phyloP scores from a whole-genome alignment of 129 eudicot species.

The Chrysanthemum seticuspe region DNA sequence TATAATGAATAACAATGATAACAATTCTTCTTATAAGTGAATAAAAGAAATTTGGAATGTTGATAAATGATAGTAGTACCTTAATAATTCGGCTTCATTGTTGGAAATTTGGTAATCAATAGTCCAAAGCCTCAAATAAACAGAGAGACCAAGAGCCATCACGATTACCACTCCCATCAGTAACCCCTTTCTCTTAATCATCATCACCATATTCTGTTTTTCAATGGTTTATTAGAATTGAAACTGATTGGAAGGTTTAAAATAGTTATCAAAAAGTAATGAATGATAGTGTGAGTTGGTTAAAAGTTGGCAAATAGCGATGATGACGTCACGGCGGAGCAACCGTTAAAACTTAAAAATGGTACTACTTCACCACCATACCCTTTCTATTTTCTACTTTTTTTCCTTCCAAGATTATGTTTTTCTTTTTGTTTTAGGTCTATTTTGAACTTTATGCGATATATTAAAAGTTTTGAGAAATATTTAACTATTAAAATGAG shows the following conservation, averaged over 20 bases:
- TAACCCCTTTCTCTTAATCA: slow-evolving; percentile 41
- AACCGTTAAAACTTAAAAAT: slow-evolving; percentile 18
- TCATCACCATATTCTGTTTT: slow-evolving; percentile 18
- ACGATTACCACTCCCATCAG: slow-evolving; percentile 47
- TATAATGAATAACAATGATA: too few relatives aligned
- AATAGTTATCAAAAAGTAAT: too few relatives aligned
- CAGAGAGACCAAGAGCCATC: slow-evolving; percentile 63
- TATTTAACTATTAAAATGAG: too few relatives aligned
- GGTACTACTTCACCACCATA: slow-evolving; percentile 21
- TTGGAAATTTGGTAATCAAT: slow-evolving; percentile 74
- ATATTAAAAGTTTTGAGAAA: too few relatives aligned
- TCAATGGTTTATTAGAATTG: slow-evolving; percentile 5
- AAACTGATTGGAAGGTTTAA: slow-evolving; percentile 13
- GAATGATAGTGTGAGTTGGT: too few relatives aligned
- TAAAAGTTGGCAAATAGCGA: slow-evolving; percentile 22
- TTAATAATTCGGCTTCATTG: slow-evolving; percentile 58
- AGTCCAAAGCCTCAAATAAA: slow-evolving; percentile 78
- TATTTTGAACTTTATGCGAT: too few relatives aligned
- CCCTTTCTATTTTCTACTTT: background rate
- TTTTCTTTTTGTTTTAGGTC: too few relatives aligned
- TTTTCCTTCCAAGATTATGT: background rate
- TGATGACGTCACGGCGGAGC: slow-evolving; percentile 17
- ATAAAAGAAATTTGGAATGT: too few relatives aligned
- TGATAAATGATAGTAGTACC: slow-evolving; percentile 31
- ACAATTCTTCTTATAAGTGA: too few relatives aligned